Percentiles rank a stretch among this genome's conserved stretches.
These are phyloP conservation scores for Phycomyces nitens DNA, from an alignment of 192 early-diverging fungal species.

Conservation along the genomic window DNA sequence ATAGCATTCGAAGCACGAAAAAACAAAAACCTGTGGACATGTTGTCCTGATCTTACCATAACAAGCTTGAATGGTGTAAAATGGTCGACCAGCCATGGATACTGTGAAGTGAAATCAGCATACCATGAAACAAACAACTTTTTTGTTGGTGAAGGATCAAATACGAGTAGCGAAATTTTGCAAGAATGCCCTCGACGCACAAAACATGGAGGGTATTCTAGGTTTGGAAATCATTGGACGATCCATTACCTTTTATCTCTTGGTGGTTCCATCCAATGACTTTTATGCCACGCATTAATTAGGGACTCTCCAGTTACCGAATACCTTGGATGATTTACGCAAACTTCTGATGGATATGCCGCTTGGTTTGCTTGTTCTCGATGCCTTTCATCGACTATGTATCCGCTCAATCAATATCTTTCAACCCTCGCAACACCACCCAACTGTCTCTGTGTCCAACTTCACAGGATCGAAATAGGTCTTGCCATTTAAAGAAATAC, in stretches of 20 bases:
- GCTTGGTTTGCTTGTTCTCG: background rate
- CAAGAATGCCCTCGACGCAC: conserved; percentile 10
- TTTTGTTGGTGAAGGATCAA: background rate
- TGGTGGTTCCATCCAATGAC: background rate
- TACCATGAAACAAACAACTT: background rate
- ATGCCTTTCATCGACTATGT: conserved; percentile 10
- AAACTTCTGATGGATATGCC: conserved; percentile 6
- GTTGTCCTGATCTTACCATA: background rate
- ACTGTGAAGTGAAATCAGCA: conserved; percentile 3
- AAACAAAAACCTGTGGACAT: background rate
- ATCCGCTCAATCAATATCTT: conserved; percentile 3
- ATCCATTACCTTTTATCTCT: conserved; percentile 6
- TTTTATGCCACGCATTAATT: background rate
- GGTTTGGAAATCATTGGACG: conserved; percentile 6
- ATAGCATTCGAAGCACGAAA: background rate
- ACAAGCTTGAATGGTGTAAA: conserved; percentile 2
- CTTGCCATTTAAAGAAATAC: conserved; percentile 11
- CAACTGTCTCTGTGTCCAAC: conserved; percentile 7
- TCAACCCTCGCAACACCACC: conserved; percentile 9
- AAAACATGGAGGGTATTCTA: conserved; percentile 5
- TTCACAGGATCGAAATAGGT: conserved; percentile 9
- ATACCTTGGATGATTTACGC: background rate
- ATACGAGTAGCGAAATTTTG: conserved; percentile 2
- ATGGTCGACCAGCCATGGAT: conserved; percentile 8
- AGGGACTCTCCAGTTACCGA: background rate